A percentile compares a stretch with the other conserved stretches of the same genome.
phyloP scores from a whole-genome alignment of 2,329 filamentous ascomycete species.

The Pseudopyrenochaeta lycopersici region DNA sequence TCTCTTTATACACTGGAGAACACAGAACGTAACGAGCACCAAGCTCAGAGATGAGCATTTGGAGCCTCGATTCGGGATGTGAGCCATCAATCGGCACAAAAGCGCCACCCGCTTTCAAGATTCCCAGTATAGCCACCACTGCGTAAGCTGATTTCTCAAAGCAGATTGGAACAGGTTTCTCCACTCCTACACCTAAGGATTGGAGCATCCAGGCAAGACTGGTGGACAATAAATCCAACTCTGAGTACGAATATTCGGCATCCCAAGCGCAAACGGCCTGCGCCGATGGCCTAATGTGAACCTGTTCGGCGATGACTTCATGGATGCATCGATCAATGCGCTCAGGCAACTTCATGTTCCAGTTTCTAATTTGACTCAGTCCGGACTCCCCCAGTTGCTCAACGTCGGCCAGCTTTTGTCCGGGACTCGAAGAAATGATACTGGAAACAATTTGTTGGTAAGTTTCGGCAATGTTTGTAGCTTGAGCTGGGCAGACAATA shows the following conservation, averaged over 20 bases:
- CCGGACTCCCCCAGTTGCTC: too few species aligned
- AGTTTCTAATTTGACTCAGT: not conserved
- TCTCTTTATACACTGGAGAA: not conserved
- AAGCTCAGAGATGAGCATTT: not conserved
- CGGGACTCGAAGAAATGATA: too few species aligned
- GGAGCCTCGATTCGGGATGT: conserved; percentile 15
- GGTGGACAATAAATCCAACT: conserved; percentile 14
- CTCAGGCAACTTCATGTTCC: not conserved
- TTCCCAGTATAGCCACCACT: conserved; percentile 50
- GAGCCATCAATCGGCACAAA: conserved; percentile 36
- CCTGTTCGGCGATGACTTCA: not conserved
- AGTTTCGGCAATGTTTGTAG: too few species aligned
- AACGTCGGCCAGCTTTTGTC: too few species aligned
- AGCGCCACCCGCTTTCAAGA: conserved; percentile 53
- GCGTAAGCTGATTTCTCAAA: conserved; percentile 31
- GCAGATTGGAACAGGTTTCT: conserved; percentile 22
- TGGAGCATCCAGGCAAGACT: not conserved
- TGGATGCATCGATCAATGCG: not conserved
- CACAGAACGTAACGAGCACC: not conserved
- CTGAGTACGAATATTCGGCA: conserved; percentile 19
- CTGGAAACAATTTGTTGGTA: too few species aligned
- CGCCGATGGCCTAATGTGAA: not conserved
- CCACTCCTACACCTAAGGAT: conserved; percentile 13
- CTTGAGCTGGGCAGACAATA: too few species aligned
- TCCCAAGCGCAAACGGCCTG: conserved; percentile 15